Conservation (phyloP, 495 filamentous ascomycete genomes). For the Podospora australis region DNA sequence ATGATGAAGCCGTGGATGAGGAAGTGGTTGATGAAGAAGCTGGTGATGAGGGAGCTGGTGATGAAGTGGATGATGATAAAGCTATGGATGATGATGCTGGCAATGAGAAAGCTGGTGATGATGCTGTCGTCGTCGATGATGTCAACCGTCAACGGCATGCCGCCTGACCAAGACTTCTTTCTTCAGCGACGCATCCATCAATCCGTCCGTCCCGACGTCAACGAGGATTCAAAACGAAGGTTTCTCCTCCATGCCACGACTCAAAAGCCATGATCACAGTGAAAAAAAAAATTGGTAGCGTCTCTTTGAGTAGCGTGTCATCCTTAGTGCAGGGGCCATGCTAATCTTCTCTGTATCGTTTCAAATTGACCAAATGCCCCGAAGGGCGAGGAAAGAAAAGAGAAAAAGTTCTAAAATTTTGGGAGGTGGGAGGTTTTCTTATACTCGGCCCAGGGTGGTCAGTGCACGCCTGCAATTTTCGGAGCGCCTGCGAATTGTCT, state of each 20-base stretch:
- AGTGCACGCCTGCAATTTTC: conserved; percentile 18
- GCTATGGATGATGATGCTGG: too few species aligned
- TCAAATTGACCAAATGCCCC: conserved; percentile 36
- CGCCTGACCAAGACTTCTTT: too few species aligned
- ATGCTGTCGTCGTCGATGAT: too few species aligned
- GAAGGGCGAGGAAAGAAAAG: conserved; percentile 23
- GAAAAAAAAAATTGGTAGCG: conserved; percentile 78
- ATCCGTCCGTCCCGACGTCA: too few species aligned
- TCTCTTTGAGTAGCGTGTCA: conserved; percentile 99
- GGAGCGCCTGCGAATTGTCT: background rate
- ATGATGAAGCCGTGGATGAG: too few species aligned
- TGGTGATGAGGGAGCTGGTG: too few species aligned
- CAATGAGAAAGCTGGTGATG: too few species aligned
- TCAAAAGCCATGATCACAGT: background rate
- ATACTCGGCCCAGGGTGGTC: conserved; percentile 12
- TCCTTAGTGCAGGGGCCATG: conserved; percentile 99
- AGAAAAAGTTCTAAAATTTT: conserved; percentile 10
- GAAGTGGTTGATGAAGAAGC: too few species aligned
- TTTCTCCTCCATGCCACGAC: background rate
- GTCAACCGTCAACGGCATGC: too few species aligned
- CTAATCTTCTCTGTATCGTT: conserved; percentile 81
- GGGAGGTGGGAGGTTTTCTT: conserved; percentile 1
- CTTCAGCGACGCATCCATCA: too few species aligned
- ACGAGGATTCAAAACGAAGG: background rate
- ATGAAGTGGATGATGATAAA: too few species aligned